Conservation (phyloP, 306 rosid species). For the Morella rubra region DNA sequence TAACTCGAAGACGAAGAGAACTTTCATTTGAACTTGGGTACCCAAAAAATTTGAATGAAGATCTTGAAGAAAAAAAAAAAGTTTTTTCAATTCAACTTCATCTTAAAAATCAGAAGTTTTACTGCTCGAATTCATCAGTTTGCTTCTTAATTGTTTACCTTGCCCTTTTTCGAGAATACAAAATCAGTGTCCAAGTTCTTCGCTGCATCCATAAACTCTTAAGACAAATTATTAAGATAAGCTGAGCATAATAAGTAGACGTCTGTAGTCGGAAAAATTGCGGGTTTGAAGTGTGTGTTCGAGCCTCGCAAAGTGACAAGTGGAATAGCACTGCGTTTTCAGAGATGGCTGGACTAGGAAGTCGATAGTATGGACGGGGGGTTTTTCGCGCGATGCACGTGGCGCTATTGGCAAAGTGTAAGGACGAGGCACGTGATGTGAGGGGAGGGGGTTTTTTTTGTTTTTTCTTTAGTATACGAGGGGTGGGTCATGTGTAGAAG, state of each 20-base stretch:
- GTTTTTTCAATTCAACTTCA: neutral
- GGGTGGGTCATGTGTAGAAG: conserved; percentile 10
- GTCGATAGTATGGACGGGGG: too few relatives aligned
- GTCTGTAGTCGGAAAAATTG: too few relatives aligned
- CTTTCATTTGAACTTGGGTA: conserved; percentile 40
- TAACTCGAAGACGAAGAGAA: neutral
- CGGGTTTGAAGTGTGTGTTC: too few relatives aligned
- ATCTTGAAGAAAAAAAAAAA: neutral
- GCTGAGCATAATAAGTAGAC: too few relatives aligned
- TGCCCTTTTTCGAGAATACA: too few relatives aligned
- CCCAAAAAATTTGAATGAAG: neutral
- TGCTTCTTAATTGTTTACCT: too few relatives aligned
- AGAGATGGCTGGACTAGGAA: neutral
- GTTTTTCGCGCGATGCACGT: too few relatives aligned
- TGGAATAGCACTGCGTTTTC: neutral
- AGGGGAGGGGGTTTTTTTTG: neutral
- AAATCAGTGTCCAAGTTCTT: too few relatives aligned
- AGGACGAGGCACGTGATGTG: conserved; percentile 36
- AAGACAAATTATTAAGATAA: too few relatives aligned
- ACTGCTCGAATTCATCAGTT: neutral
- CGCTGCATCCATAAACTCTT: too few relatives aligned
- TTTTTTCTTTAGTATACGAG: neutral
- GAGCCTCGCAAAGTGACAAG: too few relatives aligned
- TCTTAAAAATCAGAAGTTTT: neutral
- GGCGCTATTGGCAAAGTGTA: neutral